Evolutionary conservation across 257 asterid genomes (phyloP), one percentile per base, ranked within the genome.

Genomic region (Fraxinus anomala): DNA sequence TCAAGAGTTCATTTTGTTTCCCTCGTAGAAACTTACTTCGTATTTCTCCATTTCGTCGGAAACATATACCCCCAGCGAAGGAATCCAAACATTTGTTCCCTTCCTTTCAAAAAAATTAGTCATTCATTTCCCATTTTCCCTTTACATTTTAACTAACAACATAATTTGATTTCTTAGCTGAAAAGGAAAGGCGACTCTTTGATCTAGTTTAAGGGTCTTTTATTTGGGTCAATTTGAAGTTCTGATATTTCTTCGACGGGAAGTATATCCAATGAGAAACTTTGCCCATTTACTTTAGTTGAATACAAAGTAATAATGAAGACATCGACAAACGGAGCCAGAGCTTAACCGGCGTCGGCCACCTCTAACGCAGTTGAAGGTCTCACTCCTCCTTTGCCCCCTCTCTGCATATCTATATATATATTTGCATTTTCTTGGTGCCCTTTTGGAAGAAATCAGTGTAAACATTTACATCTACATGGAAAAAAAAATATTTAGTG

Each of bases 361-460:
- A 70, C 83, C 81, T 70, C 80, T 70, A 82, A 83, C 82, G 82
- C 89, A 33, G 61, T 86, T 56, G 93, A 90, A 87, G 93, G 97
- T 92, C 66, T 40, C 59, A 26, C 33, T 30, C 33, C 33, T 30
- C 33, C 33, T 74, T 69, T 11, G 54, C 63, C 19, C 34, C n/a
- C n/a, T 44, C 33, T 16, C 31, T 28, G 37, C 2, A 49, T 28
- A 13, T 72, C 82, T n/a, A n/a, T 36, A 49, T 47, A 44, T 44
- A 44, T 12, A 44, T 44, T 6, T 44, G 54, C 54, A 13, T 44
- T 39, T 39, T 39, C 47, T 39, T 8, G 42, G 42, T 37, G 10
- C 42, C 42, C 42, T 37, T 37, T 1, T 7, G 47, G 47, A 39
- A 9, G 13, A 39, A 39, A 72, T 31, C 63, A 9, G 4, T 13